Percentiles rank a stretch among this genome's conserved stretches.
Evolutionary conservation across 2,329 filamentous ascomycete species (phyloP).

Genomic region (Botrytis porri): DNA sequence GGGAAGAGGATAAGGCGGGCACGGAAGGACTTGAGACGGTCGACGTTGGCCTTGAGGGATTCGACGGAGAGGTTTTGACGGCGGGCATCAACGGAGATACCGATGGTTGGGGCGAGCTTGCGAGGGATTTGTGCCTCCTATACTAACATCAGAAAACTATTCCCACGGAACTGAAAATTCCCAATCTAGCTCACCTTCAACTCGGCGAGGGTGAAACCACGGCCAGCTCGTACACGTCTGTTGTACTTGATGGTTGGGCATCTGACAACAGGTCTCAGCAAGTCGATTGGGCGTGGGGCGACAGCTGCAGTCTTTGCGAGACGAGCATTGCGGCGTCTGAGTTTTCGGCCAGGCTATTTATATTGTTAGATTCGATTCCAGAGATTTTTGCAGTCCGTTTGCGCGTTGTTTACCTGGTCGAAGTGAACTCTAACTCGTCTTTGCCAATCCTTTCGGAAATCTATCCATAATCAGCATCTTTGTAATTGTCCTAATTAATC

Average conservation of each 20-base stretch:
- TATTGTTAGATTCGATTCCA: conserved; percentile 37
- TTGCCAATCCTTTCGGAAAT: conserved; percentile 99
- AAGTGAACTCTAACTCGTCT: conserved; percentile 98
- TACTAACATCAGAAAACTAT: conserved; percentile 41
- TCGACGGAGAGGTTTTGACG: conserved; percentile 97
- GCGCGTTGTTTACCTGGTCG: conserved; percentile 77
- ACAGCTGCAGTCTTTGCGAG: conserved; percentile 92
- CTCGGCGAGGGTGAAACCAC: conserved; percentile 96
- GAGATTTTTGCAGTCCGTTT: conserved; percentile 24
- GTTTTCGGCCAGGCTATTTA: conserved; percentile 88
- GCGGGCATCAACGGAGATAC: conserved; percentile 94
- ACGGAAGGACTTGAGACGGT: conserved; percentile 97
- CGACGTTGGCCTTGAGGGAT: conserved; percentile 90
- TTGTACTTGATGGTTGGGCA: conserved; percentile 99
- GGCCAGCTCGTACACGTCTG: conserved; percentile 92
- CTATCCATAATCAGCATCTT: conserved; percentile 48
- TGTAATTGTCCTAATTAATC: conserved; percentile 30
- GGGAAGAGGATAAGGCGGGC: conserved; percentile 96
- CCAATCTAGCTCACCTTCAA: conserved; percentile 72
- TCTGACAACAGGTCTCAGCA: conserved; percentile 91
- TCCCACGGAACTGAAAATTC: conserved; percentile 1
- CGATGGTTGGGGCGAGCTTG: conserved; percentile 91
- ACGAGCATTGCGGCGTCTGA: conserved; percentile 85
- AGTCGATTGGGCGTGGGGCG: conserved; percentile 95
- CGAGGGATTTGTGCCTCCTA: conserved; percentile 94